A percentile compares a stretch with the other conserved stretches of the same genome.
Conservation (phyloP, 768 basidiomycete genomes). For the Amanita inopinata region DNA sequence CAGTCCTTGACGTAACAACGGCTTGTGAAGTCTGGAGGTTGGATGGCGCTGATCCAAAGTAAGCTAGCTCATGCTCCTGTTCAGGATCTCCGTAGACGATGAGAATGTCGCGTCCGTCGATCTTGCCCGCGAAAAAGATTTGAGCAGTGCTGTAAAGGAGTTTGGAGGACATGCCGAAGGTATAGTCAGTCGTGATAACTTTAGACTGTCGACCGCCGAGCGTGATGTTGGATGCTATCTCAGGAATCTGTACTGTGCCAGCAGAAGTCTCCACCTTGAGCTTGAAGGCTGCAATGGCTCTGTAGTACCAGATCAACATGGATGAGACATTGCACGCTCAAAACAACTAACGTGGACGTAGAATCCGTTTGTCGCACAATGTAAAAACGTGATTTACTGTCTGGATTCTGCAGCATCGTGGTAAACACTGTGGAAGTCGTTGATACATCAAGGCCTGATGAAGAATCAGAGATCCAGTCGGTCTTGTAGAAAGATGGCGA, state of each 20-base stretch:
- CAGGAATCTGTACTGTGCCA: slow-evolving; percentile 48
- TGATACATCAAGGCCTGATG: slow-evolving; percentile 32
- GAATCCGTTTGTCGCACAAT: slow-evolving; percentile 61
- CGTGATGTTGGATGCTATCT: slow-evolving; percentile 39
- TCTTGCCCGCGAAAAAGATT: slow-evolving; percentile 55
- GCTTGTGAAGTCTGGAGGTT: slow-evolving; percentile 25
- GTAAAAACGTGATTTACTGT: slow-evolving; percentile 57
- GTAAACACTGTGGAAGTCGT: slow-evolving; percentile 42
- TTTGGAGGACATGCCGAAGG: slow-evolving; percentile 49
- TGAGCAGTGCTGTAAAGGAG: slow-evolving; percentile 65
- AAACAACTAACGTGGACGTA: slow-evolving; percentile 45
- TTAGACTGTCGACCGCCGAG: slow-evolving; percentile 68
- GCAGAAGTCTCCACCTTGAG: slow-evolving; percentile 46
- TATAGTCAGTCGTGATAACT: slow-evolving; percentile 61
- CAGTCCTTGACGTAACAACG: slow-evolving; percentile 33
- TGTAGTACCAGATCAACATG: slow-evolving; percentile 13
- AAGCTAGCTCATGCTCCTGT: slow-evolving; percentile 42
- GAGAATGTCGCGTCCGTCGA: slow-evolving; percentile 53
- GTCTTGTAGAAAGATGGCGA: slow-evolving; percentile 77
- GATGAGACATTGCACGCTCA: background rate
- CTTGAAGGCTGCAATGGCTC: slow-evolving; percentile 44
- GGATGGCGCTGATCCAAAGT: slow-evolving; percentile 4
- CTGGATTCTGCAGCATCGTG: slow-evolving; percentile 60
- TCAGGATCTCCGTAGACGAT: slow-evolving; percentile 48
- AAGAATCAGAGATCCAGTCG: slow-evolving; percentile 57